A percentile compares a stretch with the other conserved stretches of the same genome.
phyloP scores from a whole-genome alignment of 176 grass and related monocot species.

The Rhynchospora breviuscula region DNA sequence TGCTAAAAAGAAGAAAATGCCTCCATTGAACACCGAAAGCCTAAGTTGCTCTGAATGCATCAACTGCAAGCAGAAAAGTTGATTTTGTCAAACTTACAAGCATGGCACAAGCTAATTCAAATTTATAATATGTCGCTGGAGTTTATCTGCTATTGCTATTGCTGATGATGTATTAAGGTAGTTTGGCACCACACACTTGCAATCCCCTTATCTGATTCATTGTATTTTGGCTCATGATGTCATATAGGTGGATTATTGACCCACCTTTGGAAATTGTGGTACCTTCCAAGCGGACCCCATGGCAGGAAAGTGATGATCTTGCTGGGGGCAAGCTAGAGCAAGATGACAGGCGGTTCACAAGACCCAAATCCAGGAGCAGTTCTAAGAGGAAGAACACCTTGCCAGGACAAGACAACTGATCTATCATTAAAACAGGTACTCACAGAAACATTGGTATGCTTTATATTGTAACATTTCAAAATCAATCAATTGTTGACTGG shows the following conservation, averaged over 20 bases:
- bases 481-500: not conserved
- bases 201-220: not conserved
- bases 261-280: conserved; percentile 72
- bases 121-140: not conserved
- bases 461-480: not conserved
- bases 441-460: not conserved
- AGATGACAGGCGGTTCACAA: conserved; percentile 40
- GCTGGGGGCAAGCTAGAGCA: conserved; percentile 38
- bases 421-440: conserved; percentile 1
- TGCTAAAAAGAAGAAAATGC: not conserved
- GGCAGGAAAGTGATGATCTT: conserved; percentile 60
- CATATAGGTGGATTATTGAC: conserved; percentile 80
- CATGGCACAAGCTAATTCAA: not conserved
- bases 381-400: conserved; percentile 62
- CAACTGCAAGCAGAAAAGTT: not conserved
- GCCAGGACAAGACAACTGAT: conserved; percentile 42
- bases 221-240: not conserved
- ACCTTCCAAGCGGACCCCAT: conserved; percentile 77
- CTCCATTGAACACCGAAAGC: not conserved
- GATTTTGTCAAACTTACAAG: not conserved
- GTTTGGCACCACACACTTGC: not conserved
- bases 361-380: conserved; percentile 38
- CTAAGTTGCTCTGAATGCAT: not conserved
- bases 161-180: not conserved
- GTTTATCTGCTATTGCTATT: not conserved